Base-by-base conservation (phyloP, 148 eudicot genomes). In the Rhododendron ferrugineum region DNA sequence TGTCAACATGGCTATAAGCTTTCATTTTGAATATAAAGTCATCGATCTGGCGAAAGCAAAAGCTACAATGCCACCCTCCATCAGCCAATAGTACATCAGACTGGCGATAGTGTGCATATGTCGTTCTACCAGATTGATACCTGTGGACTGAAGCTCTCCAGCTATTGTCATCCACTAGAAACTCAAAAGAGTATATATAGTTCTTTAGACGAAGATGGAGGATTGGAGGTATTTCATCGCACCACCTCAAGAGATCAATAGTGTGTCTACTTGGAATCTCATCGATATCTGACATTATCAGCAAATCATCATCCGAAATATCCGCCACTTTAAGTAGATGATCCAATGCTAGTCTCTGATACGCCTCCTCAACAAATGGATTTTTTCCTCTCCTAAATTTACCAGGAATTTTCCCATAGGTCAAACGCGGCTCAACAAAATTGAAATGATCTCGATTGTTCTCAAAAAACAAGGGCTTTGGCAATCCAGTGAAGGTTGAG, bases 61-160 rank as follows among this genome's bases (percentile, higher is more conserved):
- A 94, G 91, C 98, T 94, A 83, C 97, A 94, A 85, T 94, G 97
- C 98, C 98, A 94, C 79, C 98, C 98, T 1, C 95, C 90, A 85
- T 94, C 95, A 22, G 98, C 90, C 82, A 94, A 84, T 20, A 90
- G 87, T 9, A 75, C 85, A 87, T 94, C 94, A 32, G 94, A 91
- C 79, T 94, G 95, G 47, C 98, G 86, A 81, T 76, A 94, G 84
- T 94, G 98, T 23, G 95, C 98, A 85, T 94, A 94, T 72, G 83
- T 87, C 0, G 98, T 93, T 76, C 91, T 91, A 46, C 94, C 95
- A 2, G 93, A 86, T 74, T 90, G 89, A 77, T 94, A 94, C 26
- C 90, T 87, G 52, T 94, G 98, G 66, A 92, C 88, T 2, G 98
- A 94, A 74, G 98, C 98, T 85, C 98, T 86, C 98, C 98, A 94